These are phyloP conservation scores for Kwoniella shivajii DNA, from an alignment of 1,284 basidiomycete genomes.

Conservation along the genomic window DNA sequence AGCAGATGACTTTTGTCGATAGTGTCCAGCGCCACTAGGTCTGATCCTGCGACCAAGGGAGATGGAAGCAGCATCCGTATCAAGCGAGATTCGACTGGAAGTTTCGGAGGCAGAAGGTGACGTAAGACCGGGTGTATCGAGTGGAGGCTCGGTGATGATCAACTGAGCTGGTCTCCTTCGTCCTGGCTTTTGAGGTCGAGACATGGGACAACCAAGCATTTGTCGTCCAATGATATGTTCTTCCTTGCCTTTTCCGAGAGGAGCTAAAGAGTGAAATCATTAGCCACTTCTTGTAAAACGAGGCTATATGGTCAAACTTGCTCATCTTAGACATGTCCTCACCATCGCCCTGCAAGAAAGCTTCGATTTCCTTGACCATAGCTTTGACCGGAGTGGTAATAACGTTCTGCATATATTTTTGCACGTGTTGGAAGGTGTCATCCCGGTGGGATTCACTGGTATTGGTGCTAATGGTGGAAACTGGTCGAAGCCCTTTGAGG, in stretches of 20 bases:
- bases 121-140: slow-evolving; percentile 39
- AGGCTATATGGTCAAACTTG: slow-evolving; percentile 17
- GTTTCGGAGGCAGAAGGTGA: slow-evolving; percentile 44
- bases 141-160: slow-evolving; percentile 15
- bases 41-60: slow-evolving; percentile 14
- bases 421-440: slow-evolving; percentile 35
- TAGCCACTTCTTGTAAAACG: not conserved
- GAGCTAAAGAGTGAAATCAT: not conserved
- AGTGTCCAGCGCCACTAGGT: slow-evolving; percentile 26
- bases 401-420: not conserved
- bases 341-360: slow-evolving; percentile 31
- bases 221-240: slow-evolving; percentile 14
- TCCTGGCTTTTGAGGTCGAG: slow-evolving; percentile 27
- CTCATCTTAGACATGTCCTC: slow-evolving; percentile 32
- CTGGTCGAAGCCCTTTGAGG: slow-evolving; percentile 34
- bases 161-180: slow-evolving; percentile 36
- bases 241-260: slow-evolving; percentile 8
- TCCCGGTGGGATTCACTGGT: slow-evolving; percentile 21
- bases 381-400: slow-evolving; percentile 2
- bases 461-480: slow-evolving; percentile 28
- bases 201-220: slow-evolving; percentile 22
- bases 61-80: slow-evolving; percentile 33
- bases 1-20: slow-evolving; percentile 39
- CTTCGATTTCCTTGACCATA: slow-evolving; percentile 3
- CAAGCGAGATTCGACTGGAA: slow-evolving; percentile 41